Evolutionary conservation across 2,329 filamentous ascomycete genomes (phyloP).

Genomic region (Penicillium polonicum): DNA sequence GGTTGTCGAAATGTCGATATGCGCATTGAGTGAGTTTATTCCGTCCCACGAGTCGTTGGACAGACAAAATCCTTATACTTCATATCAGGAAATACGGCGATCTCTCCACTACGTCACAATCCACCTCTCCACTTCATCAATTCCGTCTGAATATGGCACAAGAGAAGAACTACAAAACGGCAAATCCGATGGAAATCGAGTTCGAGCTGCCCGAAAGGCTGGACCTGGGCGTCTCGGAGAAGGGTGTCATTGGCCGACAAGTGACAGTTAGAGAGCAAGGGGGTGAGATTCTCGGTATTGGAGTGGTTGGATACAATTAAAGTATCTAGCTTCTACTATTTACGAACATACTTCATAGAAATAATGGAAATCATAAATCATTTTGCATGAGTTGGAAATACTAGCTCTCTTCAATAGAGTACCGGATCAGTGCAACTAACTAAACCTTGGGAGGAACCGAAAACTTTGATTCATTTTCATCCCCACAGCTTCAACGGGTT

Average conservation of each 20-base stretch:
- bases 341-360: background rate
- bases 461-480: background rate
- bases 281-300: constrained; percentile 27
- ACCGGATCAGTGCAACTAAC: background rate
- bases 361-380: background rate
- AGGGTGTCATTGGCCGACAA: constrained; percentile 36
- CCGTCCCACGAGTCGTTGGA: too few species aligned
- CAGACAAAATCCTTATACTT: background rate
- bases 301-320: constrained; percentile 38
- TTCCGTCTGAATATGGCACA: constrained; percentile 26
- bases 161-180: background rate
- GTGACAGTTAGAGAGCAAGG: constrained; percentile 30
- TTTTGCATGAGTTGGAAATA: background rate
- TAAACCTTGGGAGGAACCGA: too few species aligned
- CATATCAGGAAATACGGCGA: constrained; percentile 29
- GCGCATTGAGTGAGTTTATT: constrained; percentile 35
- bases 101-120: constrained; percentile 19
- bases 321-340: too few species aligned
- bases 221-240: constrained; percentile 37
- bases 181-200: constrained; percentile 20
- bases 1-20: constrained; percentile 26
- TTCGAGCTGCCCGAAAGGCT: constrained; percentile 31
- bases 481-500: constrained; percentile 29
- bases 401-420: too few species aligned
- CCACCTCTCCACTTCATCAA: constrained; percentile 25